These are phyloP conservation scores for Penicillium lagena DNA, from an alignment of 495 filamentous ascomycete species.

Conservation along the genomic window DNA sequence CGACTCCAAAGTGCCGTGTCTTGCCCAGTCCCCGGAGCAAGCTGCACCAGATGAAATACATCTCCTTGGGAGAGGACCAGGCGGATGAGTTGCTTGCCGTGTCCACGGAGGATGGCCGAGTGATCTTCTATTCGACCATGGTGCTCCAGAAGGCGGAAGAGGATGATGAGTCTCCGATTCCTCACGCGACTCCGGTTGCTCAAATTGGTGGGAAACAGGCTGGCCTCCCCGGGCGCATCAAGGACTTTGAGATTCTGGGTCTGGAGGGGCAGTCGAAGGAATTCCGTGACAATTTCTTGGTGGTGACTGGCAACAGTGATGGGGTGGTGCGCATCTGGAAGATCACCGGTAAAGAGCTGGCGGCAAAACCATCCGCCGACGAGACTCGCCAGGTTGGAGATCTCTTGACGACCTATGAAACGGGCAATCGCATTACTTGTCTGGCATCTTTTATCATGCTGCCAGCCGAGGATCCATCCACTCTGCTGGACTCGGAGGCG, in stretches of 20 bases:
- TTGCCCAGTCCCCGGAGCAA: conserved; percentile 66
- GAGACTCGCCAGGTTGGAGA: conserved; percentile 53
- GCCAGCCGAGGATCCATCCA: conserved; percentile 29
- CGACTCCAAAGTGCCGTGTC: conserved; percentile 66
- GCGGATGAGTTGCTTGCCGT: conserved; percentile 57
- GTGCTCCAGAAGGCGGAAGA: conserved; percentile 25
- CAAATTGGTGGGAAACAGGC: conserved; percentile 69
- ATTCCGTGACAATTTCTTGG: conserved; percentile 36
- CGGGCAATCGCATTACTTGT: conserved; percentile 85
- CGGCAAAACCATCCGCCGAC: conserved; percentile 17
- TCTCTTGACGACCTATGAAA: conserved; percentile 74
- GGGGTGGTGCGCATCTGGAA: conserved; percentile 74
- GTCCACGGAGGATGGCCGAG: conserved; percentile 87
- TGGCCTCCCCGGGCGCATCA: conserved; percentile 66
- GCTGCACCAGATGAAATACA: conserved; percentile 73
- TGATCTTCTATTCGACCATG: conserved; percentile 76
- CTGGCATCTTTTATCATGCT: conserved; percentile 78
- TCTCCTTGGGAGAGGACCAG: conserved; percentile 40
- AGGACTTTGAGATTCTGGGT: conserved; percentile 72
- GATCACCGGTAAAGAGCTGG: conserved; percentile 32
- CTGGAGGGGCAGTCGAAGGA: conserved; percentile 27
- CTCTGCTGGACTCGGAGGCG: conserved; percentile 26
- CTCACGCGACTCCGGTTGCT: conserved; percentile 54
- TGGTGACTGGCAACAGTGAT: conserved; percentile 78
- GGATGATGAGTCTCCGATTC: conserved; percentile 31